Evolutionary conservation across 164 flowering plant genomes (phyloP).

Genomic region (Echeveria elegans): DNA sequence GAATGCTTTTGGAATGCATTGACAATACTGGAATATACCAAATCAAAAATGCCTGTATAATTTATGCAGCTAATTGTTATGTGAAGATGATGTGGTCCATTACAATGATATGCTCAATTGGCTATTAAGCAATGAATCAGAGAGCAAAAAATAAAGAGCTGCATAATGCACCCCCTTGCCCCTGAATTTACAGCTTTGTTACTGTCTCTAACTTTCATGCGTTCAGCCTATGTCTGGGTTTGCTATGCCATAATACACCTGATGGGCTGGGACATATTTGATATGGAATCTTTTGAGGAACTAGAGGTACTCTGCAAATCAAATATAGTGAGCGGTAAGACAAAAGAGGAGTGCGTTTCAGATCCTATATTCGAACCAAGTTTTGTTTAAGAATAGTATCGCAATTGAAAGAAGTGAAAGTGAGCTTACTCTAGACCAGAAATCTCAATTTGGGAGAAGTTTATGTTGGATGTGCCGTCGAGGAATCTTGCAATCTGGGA

Average conservation of each 20-base stretch:
- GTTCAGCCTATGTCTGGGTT: conserved; percentile 38
- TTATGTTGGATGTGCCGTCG: conserved; percentile 1
- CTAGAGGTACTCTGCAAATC: conserved; percentile 46
- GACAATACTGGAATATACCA: no score
- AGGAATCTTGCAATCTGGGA: background rate
- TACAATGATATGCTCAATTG: background rate
- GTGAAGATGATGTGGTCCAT: conserved; percentile 2
- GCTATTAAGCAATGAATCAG: background rate
- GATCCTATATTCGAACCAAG: background rate
- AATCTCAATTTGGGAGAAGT: conserved; percentile 73
- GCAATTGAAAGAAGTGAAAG: background rate
- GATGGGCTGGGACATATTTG: conserved; percentile 46
- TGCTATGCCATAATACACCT: conserved; percentile 70
- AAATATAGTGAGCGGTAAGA: conserved; percentile 9
- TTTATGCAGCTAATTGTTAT: background rate
- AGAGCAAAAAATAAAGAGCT: background rate
- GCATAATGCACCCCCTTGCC: no score
- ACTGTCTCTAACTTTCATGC: conserved; percentile 14
- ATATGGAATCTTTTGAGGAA: conserved; percentile 45
- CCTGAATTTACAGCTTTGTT: no score
- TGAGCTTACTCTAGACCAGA: conserved; percentile 37
- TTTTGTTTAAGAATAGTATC: background rate
- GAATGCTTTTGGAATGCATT: no score
- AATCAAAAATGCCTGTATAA: no score
- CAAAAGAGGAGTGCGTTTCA: background rate